Percentiles rank a stretch among this genome's conserved stretches.
Conservation (phyloP, 2,329 filamentous ascomycete genomes). For the Alternaria atra region DNA sequence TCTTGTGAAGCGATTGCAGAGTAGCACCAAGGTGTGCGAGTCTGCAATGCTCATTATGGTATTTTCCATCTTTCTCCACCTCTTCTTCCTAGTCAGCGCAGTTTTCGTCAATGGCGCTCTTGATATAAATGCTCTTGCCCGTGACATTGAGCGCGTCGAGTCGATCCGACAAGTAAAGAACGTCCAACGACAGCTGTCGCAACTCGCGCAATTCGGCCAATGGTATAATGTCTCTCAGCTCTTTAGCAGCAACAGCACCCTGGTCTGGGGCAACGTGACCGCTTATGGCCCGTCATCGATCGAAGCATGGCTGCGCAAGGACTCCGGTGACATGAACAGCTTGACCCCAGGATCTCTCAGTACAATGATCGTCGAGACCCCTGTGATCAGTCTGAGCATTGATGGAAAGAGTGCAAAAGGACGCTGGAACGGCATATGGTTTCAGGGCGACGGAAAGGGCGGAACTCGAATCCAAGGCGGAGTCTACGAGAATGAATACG, state of each 20-base stretch:
- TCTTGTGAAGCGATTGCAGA: no score
- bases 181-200: slow-evolving; percentile 28
- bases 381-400: slow-evolving; percentile 27
- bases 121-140: slow-evolving; percentile 21
- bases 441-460: slow-evolving; percentile 31
- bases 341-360: slow-evolving; percentile 25
- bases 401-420: slow-evolving; percentile 31
- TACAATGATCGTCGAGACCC: slow-evolving; percentile 32
- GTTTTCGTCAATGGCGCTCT: not conserved
- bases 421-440: slow-evolving; percentile 37
- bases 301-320: slow-evolving; percentile 24
- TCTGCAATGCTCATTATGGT: not conserved
- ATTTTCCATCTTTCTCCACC: not conserved
- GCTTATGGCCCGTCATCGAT: slow-evolving; percentile 19
- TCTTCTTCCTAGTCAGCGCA: not conserved
- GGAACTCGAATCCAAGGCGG: slow-evolving; percentile 33
- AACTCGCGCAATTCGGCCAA: slow-evolving; percentile 30
- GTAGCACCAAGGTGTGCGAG: not conserved
- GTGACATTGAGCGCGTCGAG: slow-evolving; percentile 28
- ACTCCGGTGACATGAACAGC: slow-evolving; percentile 31
- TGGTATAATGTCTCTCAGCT: slow-evolving; percentile 23
- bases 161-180: slow-evolving; percentile 38
- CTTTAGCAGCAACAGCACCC: slow-evolving; percentile 27
- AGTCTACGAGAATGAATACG: slow-evolving; percentile 37
- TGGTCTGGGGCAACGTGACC: slow-evolving; percentile 32